Evolutionary conservation across 1,284 basidiomycete genomes (phyloP), one percentile per base, ranked within the genome.

Genomic region (Paramarasmius palmivorus): DNA sequence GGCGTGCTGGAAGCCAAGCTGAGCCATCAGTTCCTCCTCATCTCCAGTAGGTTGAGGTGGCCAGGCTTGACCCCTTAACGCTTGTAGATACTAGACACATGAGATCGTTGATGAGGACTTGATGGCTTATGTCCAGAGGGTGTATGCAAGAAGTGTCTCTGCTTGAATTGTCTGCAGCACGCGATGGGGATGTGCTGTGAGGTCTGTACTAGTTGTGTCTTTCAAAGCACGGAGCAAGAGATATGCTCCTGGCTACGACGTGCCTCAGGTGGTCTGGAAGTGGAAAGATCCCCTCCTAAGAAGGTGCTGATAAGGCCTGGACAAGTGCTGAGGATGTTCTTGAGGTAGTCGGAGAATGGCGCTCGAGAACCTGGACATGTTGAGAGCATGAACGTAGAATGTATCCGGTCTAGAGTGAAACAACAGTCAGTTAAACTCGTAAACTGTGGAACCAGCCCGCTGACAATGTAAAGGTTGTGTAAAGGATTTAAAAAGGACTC

Each of bases 71-170:
- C 59, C 58, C 26, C 61, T 61, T 14, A 65, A 51, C 17, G 70
- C 63, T 8, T 73, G 71, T 39, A 73, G n/a, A n/a, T n/a, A n/a
- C n/a, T n/a, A n/a, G 57, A 32, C 73, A 65, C 25, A 66, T 69
- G 38, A 77, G 69, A 59, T 75, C 75, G 44, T 73, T 70, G 47
- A 76, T 69, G 54, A 76, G 71, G 26, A 75, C 68, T 46, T 71
- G 66, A 58, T 72, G 74, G 74, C 72, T 32, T 67, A 64, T 59
- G 69, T 67, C 74, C 74, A 76, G 4, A 76, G 63, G 6, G 71
- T 75, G 46, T 62, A 59, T 4, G 67, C 65, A 34, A 76, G 61
- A 29, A 76, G 64, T n/a, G 70, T 59, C 34, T 73, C 68, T 5
- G 74, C 69, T 51, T 74, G 72, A 29, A 74, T 64, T 23, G 66